phyloP scores from a whole-genome alignment of 73 alveolate genomes.

The Paramecium tetraurelia region DNA sequence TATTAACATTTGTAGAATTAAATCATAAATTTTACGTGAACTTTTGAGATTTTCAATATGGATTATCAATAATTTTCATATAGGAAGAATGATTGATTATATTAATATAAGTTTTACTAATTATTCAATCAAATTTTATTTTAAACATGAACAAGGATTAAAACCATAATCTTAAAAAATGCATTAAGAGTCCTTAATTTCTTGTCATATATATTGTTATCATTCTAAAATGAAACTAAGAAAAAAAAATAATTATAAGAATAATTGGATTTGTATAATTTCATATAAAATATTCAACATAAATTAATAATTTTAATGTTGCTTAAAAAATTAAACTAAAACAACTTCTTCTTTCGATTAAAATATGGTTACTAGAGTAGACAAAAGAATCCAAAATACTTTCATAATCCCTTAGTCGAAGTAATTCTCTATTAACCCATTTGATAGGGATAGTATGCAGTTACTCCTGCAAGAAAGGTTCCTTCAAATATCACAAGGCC shows the following conservation, averaged over 20 bases:
- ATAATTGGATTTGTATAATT: too few species aligned
- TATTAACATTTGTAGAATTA: neutral
- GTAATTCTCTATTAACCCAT: neutral
- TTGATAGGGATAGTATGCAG: conserved; percentile 51
- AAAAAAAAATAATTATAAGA: too few species aligned
- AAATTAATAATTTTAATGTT: neutral
- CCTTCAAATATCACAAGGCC: conserved; percentile 50
- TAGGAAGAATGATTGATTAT: too few species aligned
- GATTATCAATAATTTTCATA: too few species aligned
- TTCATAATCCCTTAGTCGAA: neutral
- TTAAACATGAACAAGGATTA: too few species aligned
- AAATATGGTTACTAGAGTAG: neutral
- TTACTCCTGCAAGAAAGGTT: conserved; percentile 42
- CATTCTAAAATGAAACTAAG: too few species aligned
- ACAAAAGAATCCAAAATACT: neutral
- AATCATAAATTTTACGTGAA: too few species aligned
- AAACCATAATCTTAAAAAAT: too few species aligned
- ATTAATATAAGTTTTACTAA: too few species aligned
- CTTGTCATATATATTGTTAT: too few species aligned
- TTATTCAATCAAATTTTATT: too few species aligned
- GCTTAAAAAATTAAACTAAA: neutral
- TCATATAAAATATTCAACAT: neutral
- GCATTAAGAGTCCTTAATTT: too few species aligned
- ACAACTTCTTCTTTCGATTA: neutral
- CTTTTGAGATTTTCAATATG: neutral